Evolutionary conservation across 108 stramenopile genomes (phyloP).

Genomic region (Cyclotella kingstonii): DNA sequence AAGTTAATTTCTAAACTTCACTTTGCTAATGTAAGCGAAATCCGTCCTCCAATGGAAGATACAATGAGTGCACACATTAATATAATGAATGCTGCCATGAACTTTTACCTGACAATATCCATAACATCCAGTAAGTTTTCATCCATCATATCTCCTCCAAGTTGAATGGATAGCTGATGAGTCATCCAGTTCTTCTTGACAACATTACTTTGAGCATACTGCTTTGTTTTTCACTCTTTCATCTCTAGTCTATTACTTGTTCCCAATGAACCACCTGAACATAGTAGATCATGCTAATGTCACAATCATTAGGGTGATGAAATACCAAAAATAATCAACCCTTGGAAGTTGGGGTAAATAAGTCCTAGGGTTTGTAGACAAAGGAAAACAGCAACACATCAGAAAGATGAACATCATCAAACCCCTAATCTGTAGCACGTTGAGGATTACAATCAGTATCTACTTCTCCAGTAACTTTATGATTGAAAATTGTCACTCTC

Average conservation of each 20-base stretch:
- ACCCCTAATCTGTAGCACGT: constrained; percentile 52
- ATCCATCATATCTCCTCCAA: constrained; percentile 48
- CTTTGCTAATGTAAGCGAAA: too few species aligned
- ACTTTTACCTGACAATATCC: constrained; percentile 53
- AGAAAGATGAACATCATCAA: constrained; percentile 54
- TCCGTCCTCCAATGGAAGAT: too few species aligned
- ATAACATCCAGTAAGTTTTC: constrained; percentile 41
- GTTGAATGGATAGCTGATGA: constrained; percentile 44
- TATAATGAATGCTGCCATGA: constrained; percentile 51
- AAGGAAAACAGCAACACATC: constrained; percentile 54
- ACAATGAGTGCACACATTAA: too few species aligned
- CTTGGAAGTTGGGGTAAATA: constrained; percentile 49
- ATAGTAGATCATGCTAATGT: constrained; percentile 58
- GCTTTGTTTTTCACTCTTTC: constrained; percentile 50
- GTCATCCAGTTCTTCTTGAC: constrained; percentile 69
- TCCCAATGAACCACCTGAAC: constrained; percentile 51
- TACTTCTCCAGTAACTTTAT: constrained; percentile 36
- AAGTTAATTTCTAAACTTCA: too few species aligned
- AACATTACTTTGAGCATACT: constrained; percentile 44
- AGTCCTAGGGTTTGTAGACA: constrained; percentile 51
- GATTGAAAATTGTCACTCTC: constrained; percentile 52
- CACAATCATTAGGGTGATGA: constrained; percentile 58
- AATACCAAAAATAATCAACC: constrained; percentile 55
- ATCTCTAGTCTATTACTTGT: constrained; percentile 52
- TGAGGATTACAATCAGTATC: constrained; percentile 48